Evolutionary conservation across 441 rosid genomes (phyloP).

Genomic region (Adansonia madagascariensis): DNA sequence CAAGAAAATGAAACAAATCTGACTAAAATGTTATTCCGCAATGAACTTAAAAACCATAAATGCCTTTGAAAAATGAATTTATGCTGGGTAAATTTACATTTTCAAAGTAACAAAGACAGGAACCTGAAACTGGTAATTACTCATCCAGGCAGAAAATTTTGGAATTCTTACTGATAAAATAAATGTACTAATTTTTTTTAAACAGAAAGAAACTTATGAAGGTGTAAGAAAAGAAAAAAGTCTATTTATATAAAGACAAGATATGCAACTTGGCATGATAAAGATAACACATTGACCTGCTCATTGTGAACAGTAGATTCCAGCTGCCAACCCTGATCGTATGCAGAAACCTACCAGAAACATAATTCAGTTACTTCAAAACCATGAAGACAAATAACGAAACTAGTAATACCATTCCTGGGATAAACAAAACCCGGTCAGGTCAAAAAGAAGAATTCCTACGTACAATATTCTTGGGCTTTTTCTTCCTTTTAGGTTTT

Average conservation of each 20-base stretch:
- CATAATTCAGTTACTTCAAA: constrained; percentile 33
- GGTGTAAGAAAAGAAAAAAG: constrained; percentile 13
- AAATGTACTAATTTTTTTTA: not conserved
- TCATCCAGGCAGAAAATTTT: not conserved
- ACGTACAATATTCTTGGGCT: constrained; percentile 64
- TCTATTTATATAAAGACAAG: not conserved
- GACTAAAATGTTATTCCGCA: not conserved
- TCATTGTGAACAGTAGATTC: constrained; percentile 66
- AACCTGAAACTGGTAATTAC: constrained; percentile 16
- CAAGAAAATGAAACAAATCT: constrained; percentile 3
- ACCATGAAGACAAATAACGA: constrained; percentile 24
- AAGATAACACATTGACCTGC: constrained; percentile 59
- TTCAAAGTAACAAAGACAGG: not conserved
- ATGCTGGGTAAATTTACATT: not conserved
- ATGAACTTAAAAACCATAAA: constrained; percentile 5
- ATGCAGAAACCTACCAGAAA: constrained; percentile 72
- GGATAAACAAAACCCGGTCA: constrained; percentile 20
- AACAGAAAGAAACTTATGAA: not conserved
- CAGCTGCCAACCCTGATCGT: constrained; percentile 82
- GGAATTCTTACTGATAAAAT: constrained; percentile 6
- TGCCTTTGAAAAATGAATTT: constrained; percentile 8
- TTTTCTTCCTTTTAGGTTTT: constrained; percentile 88
- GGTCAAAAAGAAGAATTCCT: constrained; percentile 35
- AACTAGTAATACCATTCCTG: constrained; percentile 24
- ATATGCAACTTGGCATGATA: constrained; percentile 13